Conservation (phyloP, 257 asterid species). For the Henckelia pumila region DNA sequence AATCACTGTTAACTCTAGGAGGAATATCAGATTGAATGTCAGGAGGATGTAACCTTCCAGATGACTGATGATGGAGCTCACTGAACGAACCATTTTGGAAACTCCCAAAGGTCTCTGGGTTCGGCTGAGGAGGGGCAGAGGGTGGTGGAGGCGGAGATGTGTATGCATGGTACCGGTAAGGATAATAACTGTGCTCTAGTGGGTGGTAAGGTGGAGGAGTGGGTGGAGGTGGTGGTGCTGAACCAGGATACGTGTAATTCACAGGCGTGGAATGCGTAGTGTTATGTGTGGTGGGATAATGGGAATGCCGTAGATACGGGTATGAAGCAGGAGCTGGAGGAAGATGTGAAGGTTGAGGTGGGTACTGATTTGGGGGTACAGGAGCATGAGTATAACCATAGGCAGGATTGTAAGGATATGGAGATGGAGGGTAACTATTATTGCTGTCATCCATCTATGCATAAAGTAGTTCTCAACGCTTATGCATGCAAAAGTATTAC, state of each 20-base stretch:
- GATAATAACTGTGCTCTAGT: slow-evolving; percentile 35
- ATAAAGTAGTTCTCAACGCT: slow-evolving; percentile 7
- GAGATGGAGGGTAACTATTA: slow-evolving; percentile 50
- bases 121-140: slow-evolving; percentile 34
- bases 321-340: slow-evolving; percentile 36
- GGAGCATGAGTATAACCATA: slow-evolving; percentile 49
- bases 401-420: slow-evolving; percentile 50
- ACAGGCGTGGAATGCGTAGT: slow-evolving; percentile 38
- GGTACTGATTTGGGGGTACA: slow-evolving; percentile 49
- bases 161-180: slow-evolving; percentile 52
- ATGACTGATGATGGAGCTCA: slow-evolving; percentile 45
- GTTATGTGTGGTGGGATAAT: slow-evolving; percentile 52
- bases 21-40: slow-evolving; percentile 41
- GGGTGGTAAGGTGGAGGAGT: slow-evolving; percentile 37
- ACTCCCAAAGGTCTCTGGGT: slow-evolving; percentile 42
- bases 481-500: slow-evolving; percentile 13
- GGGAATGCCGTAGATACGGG: slow-evolving; percentile 52
- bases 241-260: slow-evolving; percentile 39
- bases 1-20: slow-evolving; percentile 31
- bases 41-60: slow-evolving; percentile 42
- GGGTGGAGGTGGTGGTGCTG: slow-evolving; percentile 37
- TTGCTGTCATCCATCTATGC: slow-evolving; percentile 52
- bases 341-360: slow-evolving; percentile 42
- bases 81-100: slow-evolving; percentile 41
- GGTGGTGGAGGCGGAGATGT: slow-evolving; percentile 38